Base-by-base conservation (phyloP, 768 basidiomycete species). In the Pisolithus orientalis region DNA sequence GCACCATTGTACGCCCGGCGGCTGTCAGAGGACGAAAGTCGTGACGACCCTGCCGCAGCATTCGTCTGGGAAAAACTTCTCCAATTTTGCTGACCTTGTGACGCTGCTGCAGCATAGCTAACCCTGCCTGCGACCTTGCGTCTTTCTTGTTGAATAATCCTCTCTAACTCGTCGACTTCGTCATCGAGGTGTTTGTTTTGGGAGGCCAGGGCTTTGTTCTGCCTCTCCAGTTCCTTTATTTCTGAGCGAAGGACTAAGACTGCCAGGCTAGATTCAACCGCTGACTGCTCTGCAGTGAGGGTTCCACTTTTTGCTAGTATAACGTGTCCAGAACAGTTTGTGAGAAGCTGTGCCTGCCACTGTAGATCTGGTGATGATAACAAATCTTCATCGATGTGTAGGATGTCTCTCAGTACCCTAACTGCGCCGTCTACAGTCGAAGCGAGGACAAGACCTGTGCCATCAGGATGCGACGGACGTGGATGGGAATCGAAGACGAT, bases 401-500 rank as follows among this genome's bases (percentile, higher is more conserved):
- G 67, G 37, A 83, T 71, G 0, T 71, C 60, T 17, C 70, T 65
- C 45, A 85, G 69, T 46, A 76, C 75, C 14, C 57, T 47, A 3
- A 79, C 77, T 1, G 77, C 70, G 5, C 57, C 63, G 21, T 75
- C 71, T 6, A 78, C 51, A 5, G 75, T 80, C 1, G 72, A 66
- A 58, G 72, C 78, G 54, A 85, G 66, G 37, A 79, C 75, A 48
- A 85, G 74, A 0, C 80, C 85, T 2, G 83, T 77, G 6, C 86
- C 85, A 29, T 73, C 54, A 0, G 84, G 80, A 57, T 85, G 77
- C 17, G 71, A 73, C 0, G 80, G 75, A 10, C 85, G 75, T 5
- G 82, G 75, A 60, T 86, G 85, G 3, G 84, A 84, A 65, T 87
- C 85, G 53, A 87, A 87, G 40, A 86, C 67, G 43, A 80, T 72